A percentile compares a stretch with the other conserved stretches of the same genome.
These are phyloP conservation scores for Wallemia mellicola DNA, from an alignment of 1,284 basidiomycete species.

Conservation along the genomic window DNA sequence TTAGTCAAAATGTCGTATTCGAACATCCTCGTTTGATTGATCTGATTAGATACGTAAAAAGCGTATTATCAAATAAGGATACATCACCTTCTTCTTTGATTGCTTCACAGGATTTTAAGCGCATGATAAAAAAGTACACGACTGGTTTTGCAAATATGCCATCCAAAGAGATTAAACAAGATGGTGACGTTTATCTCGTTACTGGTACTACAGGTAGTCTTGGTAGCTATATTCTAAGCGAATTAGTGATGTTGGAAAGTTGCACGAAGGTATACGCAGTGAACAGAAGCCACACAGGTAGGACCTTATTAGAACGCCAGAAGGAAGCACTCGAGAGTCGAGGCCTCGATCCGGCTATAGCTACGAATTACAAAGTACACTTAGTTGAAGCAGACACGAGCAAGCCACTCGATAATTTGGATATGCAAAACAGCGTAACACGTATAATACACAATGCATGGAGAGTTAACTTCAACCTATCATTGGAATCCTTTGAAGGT, in stretches of 20 bases:
- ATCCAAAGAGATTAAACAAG: constrained; percentile 8
- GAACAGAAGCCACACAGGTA: constrained; percentile 5
- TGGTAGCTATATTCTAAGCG: constrained; percentile 13
- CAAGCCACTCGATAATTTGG: neutral
- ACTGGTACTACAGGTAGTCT: constrained; percentile 11
- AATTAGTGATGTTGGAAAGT: constrained; percentile 7
- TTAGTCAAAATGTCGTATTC: constrained; percentile 1
- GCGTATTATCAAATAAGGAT: neutral
- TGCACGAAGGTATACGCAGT: constrained; percentile 2
- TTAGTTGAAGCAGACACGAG: constrained; percentile 4
- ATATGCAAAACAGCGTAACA: constrained; percentile 7
- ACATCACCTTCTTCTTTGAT: neutral
- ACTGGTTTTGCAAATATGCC: constrained; percentile 6
- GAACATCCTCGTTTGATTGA: constrained; percentile 1
- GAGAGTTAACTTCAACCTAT: constrained; percentile 19
- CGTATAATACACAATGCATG: constrained; percentile 16
- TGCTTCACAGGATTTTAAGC: neutral
- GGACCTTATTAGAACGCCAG: constrained; percentile 3
- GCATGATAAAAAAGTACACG: neutral
- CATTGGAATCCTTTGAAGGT: constrained; percentile 15
- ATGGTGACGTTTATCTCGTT: constrained; percentile 6
- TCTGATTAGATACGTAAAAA: neutral
- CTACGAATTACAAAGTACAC: constrained; percentile 2
- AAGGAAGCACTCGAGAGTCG: constrained; percentile 7
- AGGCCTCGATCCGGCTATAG: constrained; percentile 5